A percentile compares a stretch with the other conserved stretches of the same genome.
These are phyloP conservation scores for Fusarium sp. DNA, from an alignment of 2,329 filamentous ascomycete species.

Conservation along the genomic window DNA sequence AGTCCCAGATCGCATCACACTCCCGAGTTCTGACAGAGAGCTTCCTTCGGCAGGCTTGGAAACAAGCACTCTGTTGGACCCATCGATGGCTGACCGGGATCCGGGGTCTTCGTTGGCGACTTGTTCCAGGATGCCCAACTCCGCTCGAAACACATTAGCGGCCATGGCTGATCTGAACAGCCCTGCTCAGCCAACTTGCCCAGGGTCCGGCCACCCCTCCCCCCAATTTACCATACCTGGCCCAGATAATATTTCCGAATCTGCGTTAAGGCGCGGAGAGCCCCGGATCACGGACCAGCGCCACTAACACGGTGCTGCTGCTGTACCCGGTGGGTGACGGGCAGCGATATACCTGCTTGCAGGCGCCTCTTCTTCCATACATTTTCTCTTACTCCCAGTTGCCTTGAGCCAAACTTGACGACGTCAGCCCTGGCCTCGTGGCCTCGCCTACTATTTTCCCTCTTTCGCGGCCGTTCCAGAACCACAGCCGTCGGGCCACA, in stretches of 20 bases:
- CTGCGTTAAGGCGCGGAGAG: conserved; percentile 63
- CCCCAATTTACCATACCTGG: conserved; percentile 57
- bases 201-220: conserved; percentile 57
- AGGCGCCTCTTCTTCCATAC: conserved; percentile 48
- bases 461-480: conserved; percentile 44
- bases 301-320: conserved; percentile 54
- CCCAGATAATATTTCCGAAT: conserved; percentile 67
- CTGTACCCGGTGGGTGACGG: conserved; percentile 52
- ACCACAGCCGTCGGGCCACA: conserved; percentile 27
- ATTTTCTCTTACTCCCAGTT: conserved; percentile 47
- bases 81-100: conserved; percentile 43
- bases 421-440: conserved; percentile 49
- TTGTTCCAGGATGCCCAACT: conserved; percentile 54
- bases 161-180: conserved; percentile 59
- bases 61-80: conserved; percentile 45
- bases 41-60: conserved; percentile 30
- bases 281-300: conserved; percentile 59
- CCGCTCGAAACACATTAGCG: conserved; percentile 61
- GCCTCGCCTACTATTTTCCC: conserved; percentile 44
- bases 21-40: conserved; percentile 39
- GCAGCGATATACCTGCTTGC: conserved; percentile 53
- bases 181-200: conserved; percentile 55
- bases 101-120: conserved; percentile 47
- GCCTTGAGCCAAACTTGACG: conserved; percentile 46
- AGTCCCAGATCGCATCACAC: conserved; percentile 31